phyloP scores from a whole-genome alignment of 176 grass and related monocot species.

The Rhipidocladum racemiflorum region DNA sequence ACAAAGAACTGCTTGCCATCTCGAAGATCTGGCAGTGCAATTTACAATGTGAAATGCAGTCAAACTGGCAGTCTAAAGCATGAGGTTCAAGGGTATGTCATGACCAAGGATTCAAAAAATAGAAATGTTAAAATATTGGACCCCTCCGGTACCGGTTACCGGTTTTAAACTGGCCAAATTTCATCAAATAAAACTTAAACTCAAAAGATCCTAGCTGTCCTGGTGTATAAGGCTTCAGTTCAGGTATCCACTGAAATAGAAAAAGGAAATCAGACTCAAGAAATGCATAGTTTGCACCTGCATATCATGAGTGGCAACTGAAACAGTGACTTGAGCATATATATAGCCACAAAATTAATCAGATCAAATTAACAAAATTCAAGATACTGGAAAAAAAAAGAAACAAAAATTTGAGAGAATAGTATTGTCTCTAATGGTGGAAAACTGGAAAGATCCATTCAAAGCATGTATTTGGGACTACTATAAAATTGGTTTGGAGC shows the following conservation, averaged over 20 bases:
- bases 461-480: no score
- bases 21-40: conserved; percentile 60
- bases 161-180: no score
- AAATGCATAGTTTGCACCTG: neutral
- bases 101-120: no score
- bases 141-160: no score
- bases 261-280: conserved; percentile 21
- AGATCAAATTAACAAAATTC: neutral
- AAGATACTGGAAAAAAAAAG: neutral
- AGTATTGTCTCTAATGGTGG: neutral
- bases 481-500: no score
- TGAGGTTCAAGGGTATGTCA: neutral
- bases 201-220: no score
- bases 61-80: neutral
- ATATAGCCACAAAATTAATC: neutral
- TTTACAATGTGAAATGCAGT: neutral
- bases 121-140: no score
- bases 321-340: neutral
- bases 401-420: neutral
- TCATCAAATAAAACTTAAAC: no score
- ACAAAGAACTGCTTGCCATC: conserved; percentile 74
- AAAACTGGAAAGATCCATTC: neutral
- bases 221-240: conserved; percentile 73
- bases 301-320: neutral
- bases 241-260: conserved; percentile 80